Conservation (phyloP, 2,329 filamentous ascomycete species). For the Cladosporium halotolerans region DNA sequence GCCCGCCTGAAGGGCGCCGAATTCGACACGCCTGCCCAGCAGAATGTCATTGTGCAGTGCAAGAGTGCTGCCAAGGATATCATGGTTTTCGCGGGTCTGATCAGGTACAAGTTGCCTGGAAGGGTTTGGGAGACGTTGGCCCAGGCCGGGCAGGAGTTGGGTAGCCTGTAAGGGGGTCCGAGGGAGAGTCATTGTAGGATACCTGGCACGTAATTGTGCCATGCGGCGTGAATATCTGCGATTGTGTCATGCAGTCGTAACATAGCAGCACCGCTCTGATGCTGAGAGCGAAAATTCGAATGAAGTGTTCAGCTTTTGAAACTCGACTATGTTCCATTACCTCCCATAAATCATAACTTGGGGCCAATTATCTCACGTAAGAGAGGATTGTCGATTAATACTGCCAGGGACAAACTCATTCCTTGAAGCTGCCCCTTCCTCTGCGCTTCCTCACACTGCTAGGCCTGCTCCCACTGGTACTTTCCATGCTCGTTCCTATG, state of each 20-base stretch:
- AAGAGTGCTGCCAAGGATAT: conserved; percentile 79
- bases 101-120: conserved; percentile 83
- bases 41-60: conserved; percentile 60
- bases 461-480: conserved; percentile 21
- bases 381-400: too few relatives aligned
- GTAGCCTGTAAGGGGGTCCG: conserved; percentile 10
- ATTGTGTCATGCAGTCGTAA: too few relatives aligned
- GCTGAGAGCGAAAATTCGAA: too few relatives aligned
- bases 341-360: not conserved
- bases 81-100: conserved; percentile 88
- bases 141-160: conserved; percentile 63
- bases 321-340: not conserved
- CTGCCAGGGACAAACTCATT: not conserved
- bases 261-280: too few relatives aligned
- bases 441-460: conserved; percentile 27
- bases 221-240: too few relatives aligned
- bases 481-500: conserved; percentile 45
- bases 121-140: conserved; percentile 84
- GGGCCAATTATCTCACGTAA: not conserved
- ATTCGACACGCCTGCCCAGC: conserved; percentile 55
- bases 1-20: conserved; percentile 62
- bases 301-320: too few relatives aligned
- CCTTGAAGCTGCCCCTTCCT: conserved; percentile 15
- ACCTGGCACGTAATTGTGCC: too few relatives aligned
- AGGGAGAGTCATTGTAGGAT: too few relatives aligned